Evolutionary conservation across 106 monocot species (phyloP), one percentile per base, ranked within the genome.

Genomic region (Platanthera zijinensis): DNA sequence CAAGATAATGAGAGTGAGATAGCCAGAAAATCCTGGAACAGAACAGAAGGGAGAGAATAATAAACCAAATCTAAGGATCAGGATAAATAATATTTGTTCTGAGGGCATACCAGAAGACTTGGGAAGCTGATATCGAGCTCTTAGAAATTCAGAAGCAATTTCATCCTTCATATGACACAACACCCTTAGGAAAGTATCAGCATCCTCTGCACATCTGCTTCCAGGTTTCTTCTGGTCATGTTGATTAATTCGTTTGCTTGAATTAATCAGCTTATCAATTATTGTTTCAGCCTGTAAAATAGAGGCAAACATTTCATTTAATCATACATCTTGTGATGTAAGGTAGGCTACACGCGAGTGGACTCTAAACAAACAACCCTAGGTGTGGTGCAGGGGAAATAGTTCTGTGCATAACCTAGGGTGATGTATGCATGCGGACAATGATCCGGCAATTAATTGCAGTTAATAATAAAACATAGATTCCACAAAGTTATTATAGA

Each of bases 91-190:
- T 5, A 50, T 0, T 49, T 10, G 15, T 46, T 11, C 8, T 46
- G 8, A 12, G 47, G 14, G 19, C 57, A 66, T 61, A 90, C 92
- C 92, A 86, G 92, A 90, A 80, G 92, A 93, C 69, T 83, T 90
- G 7, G 90, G 90, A 57, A 93, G 86, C 21, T 90, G 83, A 80
- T 90, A 93, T 14, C 88, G 85, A 74, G 80, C 45, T 90, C 84
- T 93, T 57, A 93, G 78, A 75, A 90, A 93, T 49, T 83, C 82
- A 46, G 92, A 93, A 59, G 92, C 92, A 67, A 25, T 68, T 86
- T 77, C 75, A 19, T 93, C 90, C 74, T 88, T 93, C 84, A 88
- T 93, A 82, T 93, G 92, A 57, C 92, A 93, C 61, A 93, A 75
- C 77, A 93, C 76, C 53, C 92, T 77, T 12, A 93, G 80, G 66